Percentiles rank a stretch among this genome's conserved stretches.
These are phyloP conservation scores for Rutstroemia sp. DNA, from an alignment of 2,329 filamentous ascomycete species.

Conservation along the genomic window DNA sequence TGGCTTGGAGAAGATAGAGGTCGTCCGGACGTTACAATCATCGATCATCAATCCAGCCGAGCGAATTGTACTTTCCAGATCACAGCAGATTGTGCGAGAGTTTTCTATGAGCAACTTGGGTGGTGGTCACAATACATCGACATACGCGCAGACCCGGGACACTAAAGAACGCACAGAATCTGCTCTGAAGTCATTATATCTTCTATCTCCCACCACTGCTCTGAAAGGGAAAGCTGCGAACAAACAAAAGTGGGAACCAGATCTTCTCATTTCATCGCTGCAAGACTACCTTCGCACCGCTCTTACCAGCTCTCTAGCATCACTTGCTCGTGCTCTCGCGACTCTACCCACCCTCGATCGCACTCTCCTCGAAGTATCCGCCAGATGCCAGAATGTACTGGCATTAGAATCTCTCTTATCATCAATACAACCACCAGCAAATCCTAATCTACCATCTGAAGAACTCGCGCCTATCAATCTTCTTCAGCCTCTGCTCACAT, in stretches of 20 bases:
- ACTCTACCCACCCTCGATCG: conserved; percentile 77
- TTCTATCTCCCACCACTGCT: conserved; percentile 63
- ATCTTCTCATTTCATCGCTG: conserved; percentile 66
- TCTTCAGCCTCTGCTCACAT: conserved; percentile 62
- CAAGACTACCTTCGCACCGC: conserved; percentile 77
- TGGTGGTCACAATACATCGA: conserved; percentile 39
- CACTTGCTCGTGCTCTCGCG: conserved; percentile 67
- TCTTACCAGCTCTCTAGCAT: conserved; percentile 69
- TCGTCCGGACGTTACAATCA: conserved; percentile 62
- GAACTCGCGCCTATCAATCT: conserved; percentile 39
- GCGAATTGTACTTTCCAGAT: conserved; percentile 60
- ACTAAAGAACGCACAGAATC: conserved; percentile 65
- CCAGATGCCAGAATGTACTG: conserved; percentile 85
- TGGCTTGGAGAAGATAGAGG: conserved; percentile 66
- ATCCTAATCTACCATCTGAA: conserved; percentile 51
- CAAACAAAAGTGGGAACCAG: conserved; percentile 44
- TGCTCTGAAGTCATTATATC: conserved; percentile 68
- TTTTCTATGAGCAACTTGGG: conserved; percentile 64
- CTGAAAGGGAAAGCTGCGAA: conserved; percentile 34
- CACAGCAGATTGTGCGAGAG: conserved; percentile 74
- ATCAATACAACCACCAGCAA: conserved; percentile 55
- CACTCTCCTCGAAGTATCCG: conserved; percentile 72
- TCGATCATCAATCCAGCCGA: conserved; percentile 66
- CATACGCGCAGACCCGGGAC: conserved; percentile 63
- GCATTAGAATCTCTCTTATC: conserved; percentile 74